Conservation (phyloP, 257 asterid species). For the Capsicum pubescens region DNA sequence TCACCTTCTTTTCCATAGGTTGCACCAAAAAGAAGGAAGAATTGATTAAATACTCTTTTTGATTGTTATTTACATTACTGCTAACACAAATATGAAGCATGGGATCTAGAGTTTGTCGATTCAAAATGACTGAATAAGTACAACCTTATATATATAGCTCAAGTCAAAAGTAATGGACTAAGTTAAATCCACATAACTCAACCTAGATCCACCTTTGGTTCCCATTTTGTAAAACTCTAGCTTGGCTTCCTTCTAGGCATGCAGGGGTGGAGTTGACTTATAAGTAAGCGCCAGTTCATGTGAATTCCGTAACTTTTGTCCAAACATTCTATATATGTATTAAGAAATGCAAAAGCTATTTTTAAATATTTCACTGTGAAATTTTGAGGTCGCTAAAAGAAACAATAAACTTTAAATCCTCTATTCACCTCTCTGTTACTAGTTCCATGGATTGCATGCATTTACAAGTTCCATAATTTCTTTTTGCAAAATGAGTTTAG, state of each 20-base stretch:
- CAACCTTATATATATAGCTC: not conserved
- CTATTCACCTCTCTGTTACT: not conserved
- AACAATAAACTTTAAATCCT: not conserved
- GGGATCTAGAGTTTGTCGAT: not conserved
- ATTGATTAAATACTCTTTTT: not conserved
- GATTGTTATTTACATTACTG: not conserved
- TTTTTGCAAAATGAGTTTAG: constrained; percentile 29
- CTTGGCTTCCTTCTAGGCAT: not conserved
- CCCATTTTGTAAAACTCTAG: not conserved
- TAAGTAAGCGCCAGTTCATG: not conserved
- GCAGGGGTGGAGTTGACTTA: not conserved
- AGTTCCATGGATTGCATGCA: not conserved
- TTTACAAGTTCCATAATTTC: not conserved
- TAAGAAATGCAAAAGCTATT: not conserved
- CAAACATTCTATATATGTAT: not conserved
- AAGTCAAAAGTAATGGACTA: not conserved
- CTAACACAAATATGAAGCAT: not conserved
- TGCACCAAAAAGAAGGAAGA: not conserved
- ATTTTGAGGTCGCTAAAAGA: not conserved
- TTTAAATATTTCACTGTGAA: not conserved
- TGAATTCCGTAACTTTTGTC: not conserved
- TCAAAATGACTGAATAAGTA: not conserved
- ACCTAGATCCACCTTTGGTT: no score
- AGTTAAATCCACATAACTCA: no score
- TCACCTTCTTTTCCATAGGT: not conserved